Evolutionary conservation across 306 rosid species (phyloP).

Genomic region (Gastrolobium villosum): DNA sequence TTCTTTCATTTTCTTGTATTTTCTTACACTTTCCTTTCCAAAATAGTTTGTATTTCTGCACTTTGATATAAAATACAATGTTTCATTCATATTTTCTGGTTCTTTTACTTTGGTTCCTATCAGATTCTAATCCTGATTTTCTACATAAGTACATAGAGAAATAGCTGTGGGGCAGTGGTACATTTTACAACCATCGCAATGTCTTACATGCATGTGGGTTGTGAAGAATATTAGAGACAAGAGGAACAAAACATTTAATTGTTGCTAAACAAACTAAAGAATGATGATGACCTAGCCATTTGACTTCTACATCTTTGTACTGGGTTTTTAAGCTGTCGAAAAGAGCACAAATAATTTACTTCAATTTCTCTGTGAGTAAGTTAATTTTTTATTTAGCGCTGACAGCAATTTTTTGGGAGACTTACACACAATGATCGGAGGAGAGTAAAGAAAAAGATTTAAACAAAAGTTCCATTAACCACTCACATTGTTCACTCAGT

Average conservation of each 20-base stretch:
- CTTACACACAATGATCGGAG: background rate
- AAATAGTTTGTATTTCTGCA: no score
- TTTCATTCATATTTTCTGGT: no score
- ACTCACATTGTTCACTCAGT: background rate
- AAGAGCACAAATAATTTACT: background rate
- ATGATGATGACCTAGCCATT: background rate
- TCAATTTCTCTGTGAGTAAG: slow-evolving; percentile 2
- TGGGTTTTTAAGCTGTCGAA: slow-evolving; percentile 31
- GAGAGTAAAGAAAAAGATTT: background rate
- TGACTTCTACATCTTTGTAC: background rate
- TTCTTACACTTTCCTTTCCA: no score
- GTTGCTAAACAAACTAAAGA: slow-evolving; percentile 21
- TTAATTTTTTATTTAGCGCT: background rate
- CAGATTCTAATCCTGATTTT: no score
- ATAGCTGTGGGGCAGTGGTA: slow-evolving; percentile 15
- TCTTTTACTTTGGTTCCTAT: no score
- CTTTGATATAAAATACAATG: no score
- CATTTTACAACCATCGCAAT: slow-evolving; percentile 22
- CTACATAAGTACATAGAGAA: background rate
- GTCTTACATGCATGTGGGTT: slow-evolving; percentile 18
- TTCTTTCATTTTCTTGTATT: no score
- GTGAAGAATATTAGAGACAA: slow-evolving; percentile 28
- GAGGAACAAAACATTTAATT: slow-evolving; percentile 15
- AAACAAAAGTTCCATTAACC: slow-evolving; percentile 10
- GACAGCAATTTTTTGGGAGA: background rate